Base-by-base conservation (phyloP, 805 yeast species). In the Starmerella gropengiesseri region DNA sequence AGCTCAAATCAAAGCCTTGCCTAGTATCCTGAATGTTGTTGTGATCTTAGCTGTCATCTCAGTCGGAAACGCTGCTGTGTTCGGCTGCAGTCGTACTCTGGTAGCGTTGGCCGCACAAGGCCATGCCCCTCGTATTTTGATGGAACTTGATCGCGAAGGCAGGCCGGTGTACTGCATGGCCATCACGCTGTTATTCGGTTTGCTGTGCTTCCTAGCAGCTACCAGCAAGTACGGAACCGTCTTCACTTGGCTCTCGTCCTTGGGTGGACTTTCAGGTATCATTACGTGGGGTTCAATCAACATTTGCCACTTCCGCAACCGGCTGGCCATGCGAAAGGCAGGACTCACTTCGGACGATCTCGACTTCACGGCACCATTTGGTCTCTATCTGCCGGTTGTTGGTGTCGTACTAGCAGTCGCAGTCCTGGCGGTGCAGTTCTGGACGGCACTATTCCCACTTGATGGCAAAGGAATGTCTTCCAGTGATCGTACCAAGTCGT, bases 1-100 rank as follows among this genome's bases (percentile, higher is more conserved):
- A 52, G 85, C 81, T 30, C 78, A 81, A 18, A 78, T 80, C 49
- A 60, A 59, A 16, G 86, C 77, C 17, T 66, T 80, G 42, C 84
- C 85, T 9, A 73, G 80, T 4, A 70, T 80, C 28, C 69, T 80
- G 71, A 80, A 80, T 54, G 85, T 72, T 0, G 82, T 78, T 33
- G 76, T 80, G 52, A 60, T 80, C 60, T 70, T 78, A 43, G 71
- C 87, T 2, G 77, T 79, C 13, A 60, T 78, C 36, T 78, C 85
- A 2, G 86, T 79, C 13, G 86, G 83, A 19, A 78, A 78, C 57
- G 74, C 84, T n/a, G 71, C 82, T 1, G 78, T 78, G 7, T 80
- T 70, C 55, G 84, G 77, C 5, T 72, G 81, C 49, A 76, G 84
- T n/a, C 73, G 87, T 58, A 76, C 82, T 7, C 62, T 78, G 48